Base-by-base conservation (phyloP, 139 green algal species). In the Pedinophyceae sp. region DNA sequence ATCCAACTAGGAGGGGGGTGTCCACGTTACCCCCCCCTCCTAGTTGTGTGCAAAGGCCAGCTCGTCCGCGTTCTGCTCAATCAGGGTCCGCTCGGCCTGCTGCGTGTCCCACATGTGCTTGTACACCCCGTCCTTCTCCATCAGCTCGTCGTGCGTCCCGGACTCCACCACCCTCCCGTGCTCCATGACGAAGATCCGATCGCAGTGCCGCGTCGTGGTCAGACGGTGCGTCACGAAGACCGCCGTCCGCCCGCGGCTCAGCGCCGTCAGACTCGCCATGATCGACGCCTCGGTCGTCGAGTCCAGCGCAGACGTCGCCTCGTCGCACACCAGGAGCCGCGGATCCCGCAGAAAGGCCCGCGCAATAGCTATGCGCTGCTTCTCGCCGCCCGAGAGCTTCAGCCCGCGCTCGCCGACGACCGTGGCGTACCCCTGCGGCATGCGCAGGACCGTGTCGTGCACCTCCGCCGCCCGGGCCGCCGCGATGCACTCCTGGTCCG, bases 311-410 rank as follows among this genome's bases (percentile, higher is more conserved):
- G 43, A 65, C 38, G 72, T 81, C 16, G 70, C 70, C 65, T 87
- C 84, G 57, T 94, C 86, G 54, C 86, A 95, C 0, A 94, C 77
- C 28, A 95, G 71, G 39, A 94, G 63, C 13, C 70, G 65, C 0
- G 84, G 78, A 4, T 58, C 50, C 27, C 67, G 70, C 6, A 91
- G 67, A 47, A 89, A 85, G 4, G 82, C 82, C 17, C 82, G 56
- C 0, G 88, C 88, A 26, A 97, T 96, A 40, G 88, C 88, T 16
- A 97, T 81, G 2, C 88, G 75, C 78, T 96, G 88, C 77, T 94
- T 95, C 71, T 96, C 88, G 4, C 88, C 88, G 2, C 88, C 88
- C 26, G 67, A 84, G 1, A 96, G 78, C 69, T 94, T 89, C 24
- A 93, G 67, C 3, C 85, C 84, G 0, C 84, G 66, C 73, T 94